These are phyloP conservation scores for Leccinum griseonigrum DNA, from an alignment of 1,284 basidiomycete genomes.

Conservation along the genomic window DNA sequence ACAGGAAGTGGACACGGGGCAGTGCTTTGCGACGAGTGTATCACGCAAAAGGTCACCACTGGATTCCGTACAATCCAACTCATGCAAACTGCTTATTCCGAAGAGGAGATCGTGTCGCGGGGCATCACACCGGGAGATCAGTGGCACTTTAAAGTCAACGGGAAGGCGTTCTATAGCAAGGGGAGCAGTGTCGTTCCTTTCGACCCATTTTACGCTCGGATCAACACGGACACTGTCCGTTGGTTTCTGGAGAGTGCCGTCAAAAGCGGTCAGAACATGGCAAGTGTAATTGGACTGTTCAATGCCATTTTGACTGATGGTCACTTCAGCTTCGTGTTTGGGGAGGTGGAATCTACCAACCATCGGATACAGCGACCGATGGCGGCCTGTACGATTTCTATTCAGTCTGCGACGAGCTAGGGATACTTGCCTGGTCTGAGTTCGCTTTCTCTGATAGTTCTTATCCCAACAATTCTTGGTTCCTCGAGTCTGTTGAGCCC, in stretches of 20 bases:
- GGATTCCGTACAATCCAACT: conserved; percentile 59
- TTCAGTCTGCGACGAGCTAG: conserved; percentile 58
- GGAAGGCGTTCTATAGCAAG: conserved; percentile 51
- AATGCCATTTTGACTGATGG: neutral
- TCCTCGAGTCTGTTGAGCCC: conserved; percentile 31
- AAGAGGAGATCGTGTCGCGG: conserved; percentile 41
- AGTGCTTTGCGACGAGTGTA: conserved; percentile 3
- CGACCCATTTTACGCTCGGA: conserved; percentile 46
- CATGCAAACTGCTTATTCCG: conserved; percentile 46
- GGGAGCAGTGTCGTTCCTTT: conserved; percentile 43
- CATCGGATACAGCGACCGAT: conserved; percentile 37
- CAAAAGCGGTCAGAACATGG: conserved; percentile 58
- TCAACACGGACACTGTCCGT: conserved; percentile 47
- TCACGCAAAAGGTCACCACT: conserved; percentile 42
- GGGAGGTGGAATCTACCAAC: conserved; percentile 57
- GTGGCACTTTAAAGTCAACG: conserved; percentile 34
- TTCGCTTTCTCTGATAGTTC: conserved; percentile 60
- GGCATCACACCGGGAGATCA: conserved; percentile 59
- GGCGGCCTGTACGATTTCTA: conserved; percentile 59
- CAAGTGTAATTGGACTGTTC: conserved; percentile 20
- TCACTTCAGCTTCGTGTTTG: conserved; percentile 50
- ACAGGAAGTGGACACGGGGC: neutral
- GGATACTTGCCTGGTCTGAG: conserved; percentile 62
- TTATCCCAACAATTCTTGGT: conserved; percentile 44
- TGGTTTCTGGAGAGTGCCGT: conserved; percentile 59